phyloP scores from a whole-genome alignment of 1,284 basidiomycete species.

The Tranzscheliella williamsii region DNA sequence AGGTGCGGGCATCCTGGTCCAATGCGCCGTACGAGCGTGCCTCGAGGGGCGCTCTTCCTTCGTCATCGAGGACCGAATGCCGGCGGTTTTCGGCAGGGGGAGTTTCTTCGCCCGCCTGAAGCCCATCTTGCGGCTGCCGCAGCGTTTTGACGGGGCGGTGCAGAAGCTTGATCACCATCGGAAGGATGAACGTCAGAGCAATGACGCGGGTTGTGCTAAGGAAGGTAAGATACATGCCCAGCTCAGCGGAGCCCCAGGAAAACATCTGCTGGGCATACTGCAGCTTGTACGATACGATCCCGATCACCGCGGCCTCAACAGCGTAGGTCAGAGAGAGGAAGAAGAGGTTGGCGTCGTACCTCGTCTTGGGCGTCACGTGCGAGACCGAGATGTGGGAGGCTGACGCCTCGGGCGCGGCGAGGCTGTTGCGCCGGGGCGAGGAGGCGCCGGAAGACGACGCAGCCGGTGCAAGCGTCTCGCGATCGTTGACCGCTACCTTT shows the following conservation, averaged over 20 bases:
- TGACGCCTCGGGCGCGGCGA: constrained; percentile 27
- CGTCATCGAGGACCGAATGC: constrained; percentile 30
- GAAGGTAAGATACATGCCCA: constrained; percentile 55
- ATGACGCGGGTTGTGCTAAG: constrained; percentile 48
- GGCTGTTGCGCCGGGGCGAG: constrained; percentile 6
- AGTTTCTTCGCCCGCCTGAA: constrained; percentile 18
- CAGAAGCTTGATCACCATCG: constrained; percentile 48
- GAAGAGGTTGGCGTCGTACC: constrained; percentile 52
- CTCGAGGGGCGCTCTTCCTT: constrained; percentile 16
- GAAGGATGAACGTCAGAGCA: constrained; percentile 47
- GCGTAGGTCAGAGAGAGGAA: constrained; percentile 53
- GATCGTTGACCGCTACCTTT: constrained; percentile 20
- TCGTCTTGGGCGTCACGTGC: constrained; percentile 14
- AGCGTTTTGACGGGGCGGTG: constrained; percentile 47
- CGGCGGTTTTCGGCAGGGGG: constrained; percentile 16
- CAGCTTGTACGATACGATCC: constrained; percentile 54
- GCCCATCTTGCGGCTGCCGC: constrained; percentile 34
- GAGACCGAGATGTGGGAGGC: constrained; percentile 54
- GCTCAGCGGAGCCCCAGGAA: constrained; percentile 49
- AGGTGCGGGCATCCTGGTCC: neutral
- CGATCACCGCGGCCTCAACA: constrained; percentile 45
- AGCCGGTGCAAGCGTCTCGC: constrained; percentile 2
- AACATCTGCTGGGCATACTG: constrained; percentile 55
- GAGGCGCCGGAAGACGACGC: constrained; percentile 2
- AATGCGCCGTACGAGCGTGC: constrained; percentile 16